Evolutionary conservation across 106 monocot genomes (phyloP).

Genomic region (Allium cepa): DNA sequence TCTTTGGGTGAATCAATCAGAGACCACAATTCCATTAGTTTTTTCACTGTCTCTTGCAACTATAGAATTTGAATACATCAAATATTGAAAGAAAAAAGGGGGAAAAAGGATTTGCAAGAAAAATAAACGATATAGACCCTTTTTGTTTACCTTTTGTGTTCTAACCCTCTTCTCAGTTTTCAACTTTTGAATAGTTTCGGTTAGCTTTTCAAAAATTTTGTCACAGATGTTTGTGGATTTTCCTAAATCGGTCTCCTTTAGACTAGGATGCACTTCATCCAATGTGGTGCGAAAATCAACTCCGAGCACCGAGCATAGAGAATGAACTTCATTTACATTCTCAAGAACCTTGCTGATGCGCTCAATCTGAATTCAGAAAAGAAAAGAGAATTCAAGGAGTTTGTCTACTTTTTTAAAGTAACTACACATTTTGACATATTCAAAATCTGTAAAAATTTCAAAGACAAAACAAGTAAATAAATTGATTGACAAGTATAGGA

Average conservation of each 20-base stretch:
- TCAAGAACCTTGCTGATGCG: slow-evolving; percentile 62
- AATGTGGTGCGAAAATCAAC: slow-evolving; percentile 60
- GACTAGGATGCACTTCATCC: slow-evolving; percentile 65
- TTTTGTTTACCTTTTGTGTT: slow-evolving; percentile 44
- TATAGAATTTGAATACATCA: slow-evolving; percentile 22
- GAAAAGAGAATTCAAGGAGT: no score
- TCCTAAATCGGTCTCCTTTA: slow-evolving; percentile 37
- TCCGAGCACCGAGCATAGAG: slow-evolving; percentile 67
- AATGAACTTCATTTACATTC: slow-evolving; percentile 73
- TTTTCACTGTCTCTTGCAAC: slow-evolving; percentile 48
- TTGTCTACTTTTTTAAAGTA: no score
- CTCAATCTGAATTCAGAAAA: slow-evolving; percentile 49
- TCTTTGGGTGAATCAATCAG: slow-evolving; percentile 72
- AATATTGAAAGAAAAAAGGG: neutral
- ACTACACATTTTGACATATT: no score
- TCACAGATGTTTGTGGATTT: slow-evolving; percentile 73
- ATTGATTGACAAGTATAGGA: no score
- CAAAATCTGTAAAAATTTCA: no score
- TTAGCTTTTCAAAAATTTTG: slow-evolving; percentile 60
- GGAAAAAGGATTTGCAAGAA: neutral
- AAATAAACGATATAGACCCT: no score
- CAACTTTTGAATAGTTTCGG: slow-evolving; percentile 41
- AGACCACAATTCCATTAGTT: slow-evolving; percentile 68
- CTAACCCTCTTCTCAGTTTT: slow-evolving; percentile 58
- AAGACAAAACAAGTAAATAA: no score